Evolutionary conservation across 2,329 filamentous ascomycete genomes (phyloP), one percentile per base, ranked within the genome.

Genomic region (Cordyceps pruinosa): DNA sequence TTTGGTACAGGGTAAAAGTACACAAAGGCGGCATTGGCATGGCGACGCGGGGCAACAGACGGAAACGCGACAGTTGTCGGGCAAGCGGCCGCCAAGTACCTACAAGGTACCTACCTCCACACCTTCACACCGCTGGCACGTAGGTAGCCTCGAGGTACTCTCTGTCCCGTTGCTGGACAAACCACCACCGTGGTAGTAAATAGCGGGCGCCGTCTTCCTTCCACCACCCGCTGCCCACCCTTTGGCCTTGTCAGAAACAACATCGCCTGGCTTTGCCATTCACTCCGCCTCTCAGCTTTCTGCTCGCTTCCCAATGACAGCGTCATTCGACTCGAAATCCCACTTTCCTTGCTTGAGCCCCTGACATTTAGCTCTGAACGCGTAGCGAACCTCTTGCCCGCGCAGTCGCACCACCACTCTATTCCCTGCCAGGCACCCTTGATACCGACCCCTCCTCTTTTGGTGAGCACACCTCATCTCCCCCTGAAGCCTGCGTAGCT

Each of bases 391-490:
- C 46, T 25, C 28, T 39, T 28, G 55, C 55, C 47, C 46, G 37
- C 55, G 54, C 54, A 32, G 25, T 39, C 32, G 23, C 23, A 21
- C 32, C 46, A 45, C 17, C 28, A 42, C 23, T 34, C 44, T 30
- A 49, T 15, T 19, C 26, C 34, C 37, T 21, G 19, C 39, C 4
- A 37, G 23, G 13, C 21, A 57, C 47, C 47, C 52, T 23, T 30
- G 52, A 32, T 28, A 41, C 21, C 45, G 46, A 56, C 54, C 54
- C 54, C 54, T 57, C 54, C 47, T 57, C 37, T 57, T 57, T 50
- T 17, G 26, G 54, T 57, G 46, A 57, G 54, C 46, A 51, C 46
- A 51, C 37, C 54, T 49, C 50, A 57, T 57, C 54, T 57, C 54
- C 54, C 37, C 37, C 54, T 55, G 42, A 50, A 50, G 21, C 15